Evolutionary conservation across 768 basidiomycete species (phyloP), one percentile per base, ranked within the genome.

Genomic region (Russula emetica): DNA sequence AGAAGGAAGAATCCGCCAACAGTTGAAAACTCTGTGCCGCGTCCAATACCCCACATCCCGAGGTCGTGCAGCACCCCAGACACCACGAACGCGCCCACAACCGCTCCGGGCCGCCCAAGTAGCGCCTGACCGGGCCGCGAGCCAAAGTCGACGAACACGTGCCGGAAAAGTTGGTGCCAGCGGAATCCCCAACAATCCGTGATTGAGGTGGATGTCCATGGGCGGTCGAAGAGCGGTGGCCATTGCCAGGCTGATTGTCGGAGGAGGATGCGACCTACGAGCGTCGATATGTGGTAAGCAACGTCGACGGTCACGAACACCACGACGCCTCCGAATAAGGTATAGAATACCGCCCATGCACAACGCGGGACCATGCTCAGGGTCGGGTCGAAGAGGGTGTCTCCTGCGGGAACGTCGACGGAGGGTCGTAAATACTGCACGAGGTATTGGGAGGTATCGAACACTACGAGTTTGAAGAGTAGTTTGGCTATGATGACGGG

Each of bases 11-110:
- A 87, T 2, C 80, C 81, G 2, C 74, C 72, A 6, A 84, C 74
- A 5, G 61, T 61, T 7, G 64, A 16, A 0, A 82, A 78, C 54
- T 86, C 82, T 1, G 75, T 74, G 13, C 84, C 86, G 4, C 75
- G 76, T 1, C 79, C 82, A 81, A 88, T 80, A 5, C 83, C 84
- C 78, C 81, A 86, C 58, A 83, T 65, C 13, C 82, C 85, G 18
- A 81, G 45, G 64, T 83, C 78, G 62, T 91, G 88, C 5, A 89
- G 67, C 5, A 82, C 34, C 7, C 80, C 85, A 0, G 88, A 90
- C 7, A 82, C 64, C 1, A 80, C 55, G 69, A 90, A 90, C 5
- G 80, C 81, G 8, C 85, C 87, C 2, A 88, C 56, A 4, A 88
- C 74, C 5, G 71, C 73, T 8, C 83, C 85, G 3, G 70, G 60